Percentiles rank a stretch among this genome's conserved stretches.
Conservation (phyloP, 2,329 filamentous ascomycete genomes). For the Berkeleyomyces rouxiae region DNA sequence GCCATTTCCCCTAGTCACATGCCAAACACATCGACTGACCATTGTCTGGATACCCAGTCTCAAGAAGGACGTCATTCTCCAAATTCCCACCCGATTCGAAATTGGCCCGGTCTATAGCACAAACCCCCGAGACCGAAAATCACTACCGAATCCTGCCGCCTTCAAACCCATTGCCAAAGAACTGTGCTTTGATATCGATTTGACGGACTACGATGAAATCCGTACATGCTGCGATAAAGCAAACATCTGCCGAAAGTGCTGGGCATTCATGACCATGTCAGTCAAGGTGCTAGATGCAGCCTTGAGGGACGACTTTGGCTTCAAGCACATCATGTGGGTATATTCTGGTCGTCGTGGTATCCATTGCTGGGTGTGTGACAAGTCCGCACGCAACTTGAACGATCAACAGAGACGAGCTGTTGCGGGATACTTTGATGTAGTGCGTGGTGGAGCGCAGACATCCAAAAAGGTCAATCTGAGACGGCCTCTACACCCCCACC, state of each 20-base stretch:
- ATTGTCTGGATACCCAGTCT: constrained; percentile 32
- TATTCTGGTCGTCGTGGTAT: constrained; percentile 93
- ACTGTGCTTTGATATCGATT: constrained; percentile 96
- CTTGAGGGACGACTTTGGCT: constrained; percentile 85
- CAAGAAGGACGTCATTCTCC: constrained; percentile 75
- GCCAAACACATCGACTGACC: constrained; percentile 11
- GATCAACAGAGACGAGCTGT: constrained; percentile 74
- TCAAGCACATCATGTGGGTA: constrained; percentile 94
- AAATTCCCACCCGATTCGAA: constrained; percentile 89
- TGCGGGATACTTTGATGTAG: constrained; percentile 74
- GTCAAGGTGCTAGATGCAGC: constrained; percentile 84
- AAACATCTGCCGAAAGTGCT: constrained; percentile 87
- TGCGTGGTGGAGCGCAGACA: constrained; percentile 72
- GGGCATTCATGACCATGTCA: constrained; percentile 95
- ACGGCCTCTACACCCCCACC: constrained; percentile 76
- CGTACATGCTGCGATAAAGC: constrained; percentile 88
- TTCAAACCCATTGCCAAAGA: constrained; percentile 87
- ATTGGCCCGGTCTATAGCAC: constrained; percentile 94
- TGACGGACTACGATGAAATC: constrained; percentile 97
- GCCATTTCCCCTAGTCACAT: not conserved
- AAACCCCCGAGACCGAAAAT: constrained; percentile 87
- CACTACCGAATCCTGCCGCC: constrained; percentile 57
- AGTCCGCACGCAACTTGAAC: constrained; percentile 65
- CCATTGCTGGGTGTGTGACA: constrained; percentile 96
- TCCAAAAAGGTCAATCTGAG: constrained; percentile 75